Evolutionary conservation across 306 rosid species (phyloP).

Genomic region (Urtica urens): DNA sequence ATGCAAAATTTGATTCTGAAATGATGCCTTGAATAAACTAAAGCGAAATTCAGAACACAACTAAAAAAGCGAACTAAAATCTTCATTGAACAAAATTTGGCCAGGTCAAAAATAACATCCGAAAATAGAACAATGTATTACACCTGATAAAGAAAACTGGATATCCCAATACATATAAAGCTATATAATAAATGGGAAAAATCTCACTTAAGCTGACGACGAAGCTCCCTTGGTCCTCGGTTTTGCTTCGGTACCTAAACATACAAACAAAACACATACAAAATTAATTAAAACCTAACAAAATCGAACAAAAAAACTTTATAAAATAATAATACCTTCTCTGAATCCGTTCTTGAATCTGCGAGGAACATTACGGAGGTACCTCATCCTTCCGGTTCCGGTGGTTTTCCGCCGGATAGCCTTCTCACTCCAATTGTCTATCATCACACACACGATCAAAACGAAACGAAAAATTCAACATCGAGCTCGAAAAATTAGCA

Average conservation of each 20-base stretch:
- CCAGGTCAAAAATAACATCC: too few relatives aligned
- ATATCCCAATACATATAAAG: conserved; percentile 16
- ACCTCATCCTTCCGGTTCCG: conserved; percentile 99
- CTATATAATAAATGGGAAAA: conserved; percentile 11
- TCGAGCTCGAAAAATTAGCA: too few relatives aligned
- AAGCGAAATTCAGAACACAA: too few relatives aligned
- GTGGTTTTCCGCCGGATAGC: conserved; percentile 98
- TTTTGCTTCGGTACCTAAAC: conserved; percentile 47
- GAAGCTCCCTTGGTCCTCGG: conserved; percentile 92
- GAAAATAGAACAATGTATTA: too few relatives aligned
- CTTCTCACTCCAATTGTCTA: conserved; percentile 96
- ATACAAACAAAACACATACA: too few relatives aligned
- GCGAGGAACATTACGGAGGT: conserved; percentile 87
- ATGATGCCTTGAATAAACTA: too few relatives aligned
- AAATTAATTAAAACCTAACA: neutral
- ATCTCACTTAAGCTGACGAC: conserved; percentile 35
- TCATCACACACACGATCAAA: neutral
- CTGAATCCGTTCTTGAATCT: conserved; percentile 99
- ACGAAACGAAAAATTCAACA: too few relatives aligned
- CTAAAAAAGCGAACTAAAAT: neutral
- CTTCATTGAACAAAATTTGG: conserved; percentile 19
- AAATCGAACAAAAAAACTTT: neutral
- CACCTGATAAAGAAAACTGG: conserved; percentile 6
- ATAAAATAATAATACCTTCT: conserved; percentile 52
- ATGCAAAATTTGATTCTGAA: too few relatives aligned